Conservation (phyloP, 2,329 filamentous ascomycete species). For the Cladophialophora bantiana region DNA sequence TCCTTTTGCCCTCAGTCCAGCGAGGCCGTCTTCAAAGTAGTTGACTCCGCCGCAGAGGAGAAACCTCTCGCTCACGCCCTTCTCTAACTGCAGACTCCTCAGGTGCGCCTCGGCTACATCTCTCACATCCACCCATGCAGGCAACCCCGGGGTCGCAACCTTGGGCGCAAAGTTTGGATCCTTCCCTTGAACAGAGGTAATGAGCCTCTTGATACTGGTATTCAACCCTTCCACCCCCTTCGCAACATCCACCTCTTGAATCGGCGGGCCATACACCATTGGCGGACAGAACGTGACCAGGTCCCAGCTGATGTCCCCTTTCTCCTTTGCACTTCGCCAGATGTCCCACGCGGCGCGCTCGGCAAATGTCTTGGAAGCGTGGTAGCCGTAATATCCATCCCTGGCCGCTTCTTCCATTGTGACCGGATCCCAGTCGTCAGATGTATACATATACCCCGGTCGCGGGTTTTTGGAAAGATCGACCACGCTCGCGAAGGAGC, state of each 20-base stretch:
- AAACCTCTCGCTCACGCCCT: constrained; percentile 30
- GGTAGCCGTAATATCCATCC: constrained; percentile 35
- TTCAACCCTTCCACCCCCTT: constrained; percentile 28
- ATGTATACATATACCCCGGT: constrained; percentile 55
- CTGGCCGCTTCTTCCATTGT: constrained; percentile 53
- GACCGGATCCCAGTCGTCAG: constrained; percentile 58
- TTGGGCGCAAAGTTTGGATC: constrained; percentile 21
- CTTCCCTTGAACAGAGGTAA: constrained; percentile 15
- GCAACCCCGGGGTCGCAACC: constrained; percentile 27
- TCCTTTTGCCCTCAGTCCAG: constrained; percentile 26
- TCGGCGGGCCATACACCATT: constrained; percentile 56
- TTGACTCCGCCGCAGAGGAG: constrained; percentile 29
- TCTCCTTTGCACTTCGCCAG: constrained; percentile 37
- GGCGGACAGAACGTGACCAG: constrained; percentile 52
- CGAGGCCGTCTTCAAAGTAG: constrained; percentile 28
- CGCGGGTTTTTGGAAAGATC: constrained; percentile 49
- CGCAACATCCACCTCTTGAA: constrained; percentile 26
- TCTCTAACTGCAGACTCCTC: constrained; percentile 20
- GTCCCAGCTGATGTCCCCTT: constrained; percentile 30
- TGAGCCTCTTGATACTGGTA: constrained; percentile 19
- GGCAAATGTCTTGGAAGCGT: constrained; percentile 40
- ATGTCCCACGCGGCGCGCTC: constrained; percentile 42
- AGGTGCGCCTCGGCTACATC: constrained; percentile 34
- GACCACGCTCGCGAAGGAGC: constrained; percentile 58
- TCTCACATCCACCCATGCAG: constrained; percentile 36